A percentile compares a stretch with the other conserved stretches of the same genome.
phyloP scores from a whole-genome alignment of 352 stramenopile genomes.

The Thraustochytrium sp. region DNA sequence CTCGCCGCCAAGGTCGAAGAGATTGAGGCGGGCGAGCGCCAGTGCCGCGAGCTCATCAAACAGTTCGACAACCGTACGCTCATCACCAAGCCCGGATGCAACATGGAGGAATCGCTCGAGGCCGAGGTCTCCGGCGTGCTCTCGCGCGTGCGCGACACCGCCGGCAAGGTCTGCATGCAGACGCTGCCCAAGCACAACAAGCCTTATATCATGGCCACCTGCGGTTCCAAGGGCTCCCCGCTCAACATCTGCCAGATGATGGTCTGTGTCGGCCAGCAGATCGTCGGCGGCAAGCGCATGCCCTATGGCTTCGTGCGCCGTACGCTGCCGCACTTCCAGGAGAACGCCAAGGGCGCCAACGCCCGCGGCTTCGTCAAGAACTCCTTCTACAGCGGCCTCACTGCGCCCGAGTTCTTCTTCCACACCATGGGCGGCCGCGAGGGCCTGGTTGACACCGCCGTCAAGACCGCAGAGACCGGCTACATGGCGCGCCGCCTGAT shows the following conservation, averaged over 20 bases:
- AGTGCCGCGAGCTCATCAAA: slow-evolving; percentile 80
- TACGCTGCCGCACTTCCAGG: slow-evolving; percentile 92
- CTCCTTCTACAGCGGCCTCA: slow-evolving; percentile 97
- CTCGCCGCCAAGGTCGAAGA: slow-evolving; percentile 83
- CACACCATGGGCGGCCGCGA: slow-evolving; percentile 99
- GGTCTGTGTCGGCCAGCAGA: slow-evolving; percentile 96
- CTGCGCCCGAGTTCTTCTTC: slow-evolving; percentile 99
- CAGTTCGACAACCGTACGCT: slow-evolving; percentile 87
- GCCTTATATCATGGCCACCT: slow-evolving; percentile 92
- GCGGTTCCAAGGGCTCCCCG: slow-evolving; percentile 95
- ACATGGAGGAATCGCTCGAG: slow-evolving; percentile 94
- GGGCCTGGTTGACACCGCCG: slow-evolving; percentile 98
- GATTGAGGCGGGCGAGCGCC: slow-evolving; percentile 64
- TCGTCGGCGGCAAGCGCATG: slow-evolving; percentile 94
- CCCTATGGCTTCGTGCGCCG: slow-evolving; percentile 97
- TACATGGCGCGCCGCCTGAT: slow-evolving; percentile 98
- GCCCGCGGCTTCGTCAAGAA: slow-evolving; percentile 99
- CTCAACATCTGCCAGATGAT: slow-evolving; percentile 99
- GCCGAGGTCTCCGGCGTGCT: slow-evolving; percentile 96
- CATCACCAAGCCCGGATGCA: slow-evolving; percentile 89
- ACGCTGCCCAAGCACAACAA: slow-evolving; percentile 94
- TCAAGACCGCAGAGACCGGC: slow-evolving; percentile 98
- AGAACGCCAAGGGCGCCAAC: slow-evolving; percentile 82
- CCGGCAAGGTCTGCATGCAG: slow-evolving; percentile 90
- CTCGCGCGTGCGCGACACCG: slow-evolving; percentile 92